phyloP scores from a whole-genome alignment of 1,284 basidiomycete species.

The Vanrija pseudolonga region DNA sequence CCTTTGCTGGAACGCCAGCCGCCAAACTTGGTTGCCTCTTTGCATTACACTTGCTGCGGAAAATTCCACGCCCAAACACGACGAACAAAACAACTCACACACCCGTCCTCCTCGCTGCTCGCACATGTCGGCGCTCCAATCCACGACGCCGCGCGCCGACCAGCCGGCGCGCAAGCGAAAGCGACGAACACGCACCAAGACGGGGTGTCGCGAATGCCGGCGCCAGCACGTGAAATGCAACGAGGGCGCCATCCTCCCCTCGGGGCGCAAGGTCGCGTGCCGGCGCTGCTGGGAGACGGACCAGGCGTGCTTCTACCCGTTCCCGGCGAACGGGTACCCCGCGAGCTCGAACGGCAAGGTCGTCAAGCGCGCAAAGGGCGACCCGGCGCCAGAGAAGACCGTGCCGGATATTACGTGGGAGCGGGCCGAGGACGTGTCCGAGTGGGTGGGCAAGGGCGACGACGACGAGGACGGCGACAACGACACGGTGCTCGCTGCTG shows the following conservation, averaged over 20 bases:
- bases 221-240: constrained; percentile 19
- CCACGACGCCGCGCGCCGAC: no score
- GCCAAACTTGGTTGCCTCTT: no score
- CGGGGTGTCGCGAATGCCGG: constrained; percentile 19
- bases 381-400: background rate
- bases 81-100: no score
- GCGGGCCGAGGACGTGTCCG: background rate
- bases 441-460: no score
- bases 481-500: no score
- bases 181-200: constrained; percentile 11
- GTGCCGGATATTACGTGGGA: background rate
- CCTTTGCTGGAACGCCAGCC: no score
- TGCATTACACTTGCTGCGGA: no score
- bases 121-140: no score
- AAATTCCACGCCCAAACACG: no score
- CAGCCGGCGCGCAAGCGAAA: constrained; percentile 8
- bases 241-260: constrained; percentile 6
- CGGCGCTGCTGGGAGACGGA: constrained; percentile 20
- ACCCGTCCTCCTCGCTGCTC: no score
- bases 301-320: constrained; percentile 17
- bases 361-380: constrained; percentile 2
- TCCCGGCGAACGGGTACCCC: background rate
- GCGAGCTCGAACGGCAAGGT: constrained; percentile 7
- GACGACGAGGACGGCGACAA: no score
- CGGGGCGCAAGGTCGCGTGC: constrained; percentile 17